Base-by-base conservation (phyloP, 2,329 filamentous ascomycete species). In the Phaeomoniella chlamydospora region DNA sequence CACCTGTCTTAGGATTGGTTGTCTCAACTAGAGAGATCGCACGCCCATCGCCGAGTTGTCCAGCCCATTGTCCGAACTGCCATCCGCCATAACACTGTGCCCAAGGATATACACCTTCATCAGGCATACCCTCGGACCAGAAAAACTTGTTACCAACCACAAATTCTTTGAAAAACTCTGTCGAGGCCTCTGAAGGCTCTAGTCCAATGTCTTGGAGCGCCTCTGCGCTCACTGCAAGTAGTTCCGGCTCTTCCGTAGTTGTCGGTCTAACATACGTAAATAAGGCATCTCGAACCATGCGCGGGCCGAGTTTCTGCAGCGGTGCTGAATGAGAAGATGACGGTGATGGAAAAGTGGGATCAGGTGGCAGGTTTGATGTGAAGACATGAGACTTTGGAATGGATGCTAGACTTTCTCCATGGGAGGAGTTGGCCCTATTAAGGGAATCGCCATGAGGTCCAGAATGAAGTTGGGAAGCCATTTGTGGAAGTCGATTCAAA, bases 1-100 rank as follows among this genome's bases (percentile, higher is more conserved):
- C 67, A n/a, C 72, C 70, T 0, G 80, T 81, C 2, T 55, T 51
- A 1, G 80, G 75, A 51, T 88, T 92, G 4, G 76, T 88, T 15
- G 77, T 74, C 57, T 98, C 90, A 50, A 96, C 96, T 2, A 98
- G 67, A 22, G 84, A 93, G 46, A 98, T 96, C 18, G 87, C 90
- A 37, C 90, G 73, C 10, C 90, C 90, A 53, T 98, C 90, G 30
- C 90, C 90, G 1, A 98, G 73, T 57, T 98, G 90, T 4, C 90
- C 87, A 3, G 90, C 90, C 88, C 88, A 98, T 45, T 81, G 76
- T 4, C 90, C 90, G 57, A 67, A 67, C 55, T 67, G 64, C 57
- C 64, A 67, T 29, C 62, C 62, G 39, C 90, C 90, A 55, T 98
- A 98, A 61, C 90, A 96, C 60, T 98, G 90, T 18, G 90, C 87